These are phyloP conservation scores for Emydomyces testavorans DNA, from an alignment of 2,329 filamentous ascomycete species.

Conservation along the genomic window DNA sequence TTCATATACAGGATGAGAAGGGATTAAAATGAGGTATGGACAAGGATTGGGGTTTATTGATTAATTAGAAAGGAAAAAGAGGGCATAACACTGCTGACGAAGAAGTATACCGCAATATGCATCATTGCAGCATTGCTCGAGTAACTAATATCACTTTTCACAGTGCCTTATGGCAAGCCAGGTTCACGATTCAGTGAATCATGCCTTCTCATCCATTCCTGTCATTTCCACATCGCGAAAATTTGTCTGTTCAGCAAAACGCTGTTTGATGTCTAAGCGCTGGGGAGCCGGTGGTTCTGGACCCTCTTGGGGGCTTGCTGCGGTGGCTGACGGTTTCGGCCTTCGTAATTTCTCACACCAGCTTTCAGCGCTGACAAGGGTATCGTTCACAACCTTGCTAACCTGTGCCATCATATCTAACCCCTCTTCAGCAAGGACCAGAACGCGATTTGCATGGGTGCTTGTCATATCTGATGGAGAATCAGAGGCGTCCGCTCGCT, in stretches of 20 bases:
- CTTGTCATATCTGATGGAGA: constrained; percentile 36
- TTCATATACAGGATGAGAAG: background rate
- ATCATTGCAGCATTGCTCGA: no score
- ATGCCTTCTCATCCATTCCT: constrained; percentile 24
- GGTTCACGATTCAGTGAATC: no score
- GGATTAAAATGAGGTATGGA: background rate
- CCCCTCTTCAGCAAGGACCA: constrained; percentile 79
- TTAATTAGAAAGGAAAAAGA: no score
- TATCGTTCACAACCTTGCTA: constrained; percentile 74
- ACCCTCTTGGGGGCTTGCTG: background rate
- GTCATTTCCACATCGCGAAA: constrained; percentile 28
- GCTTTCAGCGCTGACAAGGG: constrained; percentile 76
- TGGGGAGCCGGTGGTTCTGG: background rate
- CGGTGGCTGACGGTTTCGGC: constrained; percentile 21
- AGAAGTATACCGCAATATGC: no score
- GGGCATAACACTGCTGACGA: no score
- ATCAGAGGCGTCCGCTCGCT: constrained; percentile 25
- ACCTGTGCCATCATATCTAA: constrained; percentile 92
- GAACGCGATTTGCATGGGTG: constrained; percentile 57
- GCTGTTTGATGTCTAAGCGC: constrained; percentile 13
- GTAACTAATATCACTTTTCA: no score
- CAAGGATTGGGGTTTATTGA: no score
- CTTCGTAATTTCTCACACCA: constrained; percentile 74
- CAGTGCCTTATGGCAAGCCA: no score
- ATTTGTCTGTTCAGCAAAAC: constrained; percentile 17